Percentiles rank a stretch among this genome's conserved stretches.
Conservation (phyloP, 305 asterid species). For the Solanum hybrid region DNA sequence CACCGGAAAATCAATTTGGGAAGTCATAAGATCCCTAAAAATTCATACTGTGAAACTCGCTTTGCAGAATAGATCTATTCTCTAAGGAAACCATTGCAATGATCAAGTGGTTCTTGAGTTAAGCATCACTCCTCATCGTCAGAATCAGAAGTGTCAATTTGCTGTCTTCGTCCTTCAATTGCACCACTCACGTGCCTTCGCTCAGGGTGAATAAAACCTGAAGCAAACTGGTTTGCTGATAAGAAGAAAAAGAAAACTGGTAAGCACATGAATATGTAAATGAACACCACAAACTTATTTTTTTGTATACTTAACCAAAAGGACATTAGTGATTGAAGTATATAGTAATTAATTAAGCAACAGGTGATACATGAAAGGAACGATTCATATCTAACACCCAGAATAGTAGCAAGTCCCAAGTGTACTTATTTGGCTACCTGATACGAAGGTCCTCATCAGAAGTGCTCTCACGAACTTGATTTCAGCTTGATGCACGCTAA, state of each 20-base stretch:
- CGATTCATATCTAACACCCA: background rate
- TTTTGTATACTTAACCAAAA: background rate
- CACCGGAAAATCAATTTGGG: background rate
- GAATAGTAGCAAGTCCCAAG: background rate
- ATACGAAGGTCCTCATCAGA: constrained; percentile 5
- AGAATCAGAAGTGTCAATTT: constrained; percentile 3
- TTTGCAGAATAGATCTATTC: background rate
- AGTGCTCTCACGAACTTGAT: constrained; percentile 23
- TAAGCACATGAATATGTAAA: background rate
- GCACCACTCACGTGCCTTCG: background rate
- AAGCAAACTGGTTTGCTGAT: constrained; percentile 5
- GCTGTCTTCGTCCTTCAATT: constrained; percentile 4
- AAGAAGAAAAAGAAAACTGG: background rate
- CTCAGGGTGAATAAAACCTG: background rate
- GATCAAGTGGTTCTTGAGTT: background rate
- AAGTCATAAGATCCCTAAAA: background rate
- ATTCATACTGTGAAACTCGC: background rate
- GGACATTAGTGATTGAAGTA: background rate
- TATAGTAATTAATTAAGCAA: background rate
- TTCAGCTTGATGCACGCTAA: constrained; percentile 42
- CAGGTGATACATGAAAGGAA: background rate
- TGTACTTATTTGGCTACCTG: constrained; percentile 1
- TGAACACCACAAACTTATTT: background rate
- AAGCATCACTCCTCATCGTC: background rate
- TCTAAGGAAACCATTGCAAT: background rate